Conservation (phyloP, 306 rosid genomes). For the Dicorynia guianensis region DNA sequence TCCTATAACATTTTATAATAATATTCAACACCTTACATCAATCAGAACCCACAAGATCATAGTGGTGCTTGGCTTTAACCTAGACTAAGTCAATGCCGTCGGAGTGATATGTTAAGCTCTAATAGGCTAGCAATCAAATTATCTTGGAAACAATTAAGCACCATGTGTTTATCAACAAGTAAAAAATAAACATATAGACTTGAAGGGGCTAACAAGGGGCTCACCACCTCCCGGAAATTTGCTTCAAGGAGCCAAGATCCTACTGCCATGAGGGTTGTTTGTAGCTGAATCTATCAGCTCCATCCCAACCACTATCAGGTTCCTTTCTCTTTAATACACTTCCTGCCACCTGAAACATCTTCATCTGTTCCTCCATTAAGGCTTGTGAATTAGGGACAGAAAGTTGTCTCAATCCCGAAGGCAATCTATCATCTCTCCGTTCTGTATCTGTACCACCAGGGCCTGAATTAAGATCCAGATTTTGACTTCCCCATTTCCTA, state of each 20-base stretch:
- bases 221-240: slow-evolving; percentile 35
- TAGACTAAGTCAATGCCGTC: not conserved
- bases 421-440: slow-evolving; percentile 75
- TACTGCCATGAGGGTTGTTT: slow-evolving; percentile 85
- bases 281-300: slow-evolving; percentile 72
- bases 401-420: slow-evolving; percentile 71
- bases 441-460: slow-evolving; percentile 73
- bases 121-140: not conserved
- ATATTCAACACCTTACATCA: not conserved
- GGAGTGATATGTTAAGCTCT: not conserved
- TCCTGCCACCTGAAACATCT: slow-evolving; percentile 75
- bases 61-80: not conserved
- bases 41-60: not conserved
- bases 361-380: slow-evolving; percentile 76
- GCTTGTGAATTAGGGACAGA: slow-evolving; percentile 72
- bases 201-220: slow-evolving; percentile 29
- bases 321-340: slow-evolving; percentile 86
- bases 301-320: slow-evolving; percentile 91
- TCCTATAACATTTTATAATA: not conserved
- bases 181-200: not conserved
- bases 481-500: slow-evolving; percentile 92
- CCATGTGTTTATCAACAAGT: not conserved
- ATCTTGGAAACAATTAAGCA: not conserved
- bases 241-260: slow-evolving; percentile 37
- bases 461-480: slow-evolving; percentile 92